Base-by-base conservation (phyloP, 78 protist species). In the Pigoraptor vietnamica region DNA sequence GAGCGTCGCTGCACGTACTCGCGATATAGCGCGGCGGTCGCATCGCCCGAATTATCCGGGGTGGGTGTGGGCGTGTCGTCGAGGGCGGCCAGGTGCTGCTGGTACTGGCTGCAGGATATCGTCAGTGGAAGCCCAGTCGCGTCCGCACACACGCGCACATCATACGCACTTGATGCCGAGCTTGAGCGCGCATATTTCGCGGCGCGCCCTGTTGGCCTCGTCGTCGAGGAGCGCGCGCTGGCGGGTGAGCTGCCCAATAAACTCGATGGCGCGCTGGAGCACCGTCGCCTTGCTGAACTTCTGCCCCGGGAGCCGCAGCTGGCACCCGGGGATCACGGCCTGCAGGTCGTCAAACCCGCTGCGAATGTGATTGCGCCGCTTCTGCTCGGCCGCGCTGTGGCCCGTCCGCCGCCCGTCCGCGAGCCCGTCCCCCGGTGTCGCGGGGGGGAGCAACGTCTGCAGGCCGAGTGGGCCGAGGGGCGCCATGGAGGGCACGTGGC, bases 361-460 rank as follows among this genome's bases (percentile, higher is more conserved):
- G 89, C 89, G 89, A 1, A 86, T 23, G 39, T 23, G 10, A 14
- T 86, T 35, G 55, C 89, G 89, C 36, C 89, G 89, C 38, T 86
- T 86, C 38, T 86, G 89, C 39, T 86, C 89, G 40, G 87, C 87
- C 32, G 14, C 87, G 14, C 2, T 86, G 89, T 86, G 89, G 37
- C 35, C 1, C 84, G 32, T 25, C 34, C 84, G 84, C 84, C 34
- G 67, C 29, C 67, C 67, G 67, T 14, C 67, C 67, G 67, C 67
- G 29, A n/a, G n/a, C n/a, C n/a, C n/a, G n/a, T n/a, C n/a, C n/a
- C n/a, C n/a, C n/a, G n/a, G n/a, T n/a, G n/a, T n/a, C n/a, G n/a
- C n/a, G n/a, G n/a, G n/a, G n/a, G n/a, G n/a, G n/a, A n/a, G n/a
- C 67, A 48, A 48, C 29, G 6, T 6, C 67, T 48, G 67, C 6